Evolutionary conservation across 169 alveolate species (phyloP), one percentile per base, ranked within the genome.

Genomic region (Plasmodium falciparum): DNA sequence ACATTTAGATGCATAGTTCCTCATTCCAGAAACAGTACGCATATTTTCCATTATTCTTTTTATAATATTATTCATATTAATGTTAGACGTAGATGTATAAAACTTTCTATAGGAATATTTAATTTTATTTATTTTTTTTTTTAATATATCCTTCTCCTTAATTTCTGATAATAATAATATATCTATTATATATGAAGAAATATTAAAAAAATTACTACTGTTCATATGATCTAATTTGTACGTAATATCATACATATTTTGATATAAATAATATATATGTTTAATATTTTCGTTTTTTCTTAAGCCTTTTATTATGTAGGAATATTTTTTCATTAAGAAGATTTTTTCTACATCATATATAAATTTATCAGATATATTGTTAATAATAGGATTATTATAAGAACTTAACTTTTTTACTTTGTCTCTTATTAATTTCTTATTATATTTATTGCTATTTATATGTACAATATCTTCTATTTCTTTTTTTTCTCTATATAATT

Each of bases 171-270:
- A 33, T 61, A 83, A 69, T 9, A 83, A 83, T 56, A 83, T 83
- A 72, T 83, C 91, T 50, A 67, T 69, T 56, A 83, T 83, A 69
- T 69, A 83, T 39, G 69, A 83, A 2, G 91, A 67, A 52, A 83
- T 67, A 29, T 83, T 83, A 43, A 83, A 83, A 56, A 83, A n/a
- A 69, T 83, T 69, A 43, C 91, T 83, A 24, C 91, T 72, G 45
- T 83, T 83, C 22, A 83, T 83, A 54, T 67, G 49, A 83, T 67
- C 85, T 49, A 83, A 17, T 69, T 83, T 83, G 6, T 39, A 39
- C 12, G 69, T 73, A 54, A 83, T 83, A 45, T 59, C 85, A 83
- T 83, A 83, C 91, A 83, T 83, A 83, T 67, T 83, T 83, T 83
- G 74, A 83, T 83, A 83, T 49, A 83, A 58, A 69, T 83, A 56